Evolutionary conservation across 2,329 filamentous ascomycete species (phyloP), one percentile per base, ranked within the genome.

Genomic region (Fusarium verticillioides): DNA sequence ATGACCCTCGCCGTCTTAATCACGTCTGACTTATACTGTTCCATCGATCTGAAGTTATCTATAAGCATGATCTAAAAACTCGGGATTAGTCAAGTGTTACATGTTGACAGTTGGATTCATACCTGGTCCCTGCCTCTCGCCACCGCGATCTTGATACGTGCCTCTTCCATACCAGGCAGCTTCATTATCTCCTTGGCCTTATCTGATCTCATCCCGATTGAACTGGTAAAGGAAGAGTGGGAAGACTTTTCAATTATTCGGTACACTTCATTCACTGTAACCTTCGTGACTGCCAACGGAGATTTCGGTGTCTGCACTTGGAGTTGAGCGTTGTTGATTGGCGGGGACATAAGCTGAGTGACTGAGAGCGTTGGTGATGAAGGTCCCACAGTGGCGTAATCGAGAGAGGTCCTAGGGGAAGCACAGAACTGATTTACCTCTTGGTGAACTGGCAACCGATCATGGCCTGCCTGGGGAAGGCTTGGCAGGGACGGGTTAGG

Each of bases 1-100:
- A 61, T 32, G 5, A 61, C 59, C 5, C 47, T 61, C 2, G 47
- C n/a, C 6, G 59, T 53, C 11, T 30, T 13, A 0, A 0, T 0
- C 21, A 42, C 40, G 9, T 42, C 16, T 6, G 0, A 2, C 39
- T 0, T 40, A 7, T 15, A 4, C 21, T 10, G 13, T 7, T 21
- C 0, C 40, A 42, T 42, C 0, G 40, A 42, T 16, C 1, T 42
- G 40, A 42, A 42, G 21, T 42, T 42, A 42, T 42, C 40, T 0
- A 42, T 23, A 13, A 42, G 40, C 40, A 42, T 42, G 13, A 42
- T 42, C 40, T 42, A 23, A 11, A 42, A 6, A 42, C 5, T 10
- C 1, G 21, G 8, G 40, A n/a, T 42, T n/a, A 42, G 39, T n/a
- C n/a, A 5, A 2, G 19, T 21, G 1, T 39, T 0, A 12, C 19